A percentile compares a stretch with the other conserved stretches of the same genome.
phyloP scores from a whole-genome alignment of 768 basidiomycete genomes.

The Mycena vulgaris region DNA sequence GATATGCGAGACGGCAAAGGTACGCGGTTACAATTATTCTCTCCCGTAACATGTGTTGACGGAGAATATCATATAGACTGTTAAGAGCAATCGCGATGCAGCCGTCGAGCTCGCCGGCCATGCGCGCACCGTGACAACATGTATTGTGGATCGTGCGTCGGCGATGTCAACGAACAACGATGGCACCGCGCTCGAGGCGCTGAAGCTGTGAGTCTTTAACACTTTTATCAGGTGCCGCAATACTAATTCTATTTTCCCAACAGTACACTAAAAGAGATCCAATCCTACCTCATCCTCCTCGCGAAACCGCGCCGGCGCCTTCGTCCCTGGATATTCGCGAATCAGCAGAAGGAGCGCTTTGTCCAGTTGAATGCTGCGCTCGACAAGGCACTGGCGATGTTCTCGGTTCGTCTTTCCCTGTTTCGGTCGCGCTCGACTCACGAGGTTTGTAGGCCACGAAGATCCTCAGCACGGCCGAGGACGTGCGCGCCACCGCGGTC shows the following conservation, averaged over 20 bases:
- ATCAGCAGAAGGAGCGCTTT: neutral
- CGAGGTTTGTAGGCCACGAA: neutral
- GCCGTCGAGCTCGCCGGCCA: neutral
- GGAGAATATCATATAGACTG: too few species aligned
- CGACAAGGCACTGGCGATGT: neutral
- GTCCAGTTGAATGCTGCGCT: neutral
- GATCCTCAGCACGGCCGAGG: neutral
- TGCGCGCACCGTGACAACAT: neutral
- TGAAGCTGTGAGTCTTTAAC: neutral
- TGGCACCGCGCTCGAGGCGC: neutral
- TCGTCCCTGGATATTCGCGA: neutral
- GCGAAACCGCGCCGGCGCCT: neutral
- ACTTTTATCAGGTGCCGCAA: neutral
- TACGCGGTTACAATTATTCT: too few species aligned
- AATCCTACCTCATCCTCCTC: neutral
- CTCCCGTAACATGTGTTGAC: too few species aligned
- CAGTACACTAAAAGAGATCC: too few species aligned
- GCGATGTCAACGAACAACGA: neutral
- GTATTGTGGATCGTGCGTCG: neutral
- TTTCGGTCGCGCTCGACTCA: neutral
- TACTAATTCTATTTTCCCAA: too few species aligned
- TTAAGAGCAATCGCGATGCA: neutral
- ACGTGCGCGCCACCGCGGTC: neutral
- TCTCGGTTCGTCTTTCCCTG: neutral
- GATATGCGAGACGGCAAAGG: too few species aligned